phyloP scores from a whole-genome alignment of 2,329 filamentous ascomycete species.

The Truncatella angustata region DNA sequence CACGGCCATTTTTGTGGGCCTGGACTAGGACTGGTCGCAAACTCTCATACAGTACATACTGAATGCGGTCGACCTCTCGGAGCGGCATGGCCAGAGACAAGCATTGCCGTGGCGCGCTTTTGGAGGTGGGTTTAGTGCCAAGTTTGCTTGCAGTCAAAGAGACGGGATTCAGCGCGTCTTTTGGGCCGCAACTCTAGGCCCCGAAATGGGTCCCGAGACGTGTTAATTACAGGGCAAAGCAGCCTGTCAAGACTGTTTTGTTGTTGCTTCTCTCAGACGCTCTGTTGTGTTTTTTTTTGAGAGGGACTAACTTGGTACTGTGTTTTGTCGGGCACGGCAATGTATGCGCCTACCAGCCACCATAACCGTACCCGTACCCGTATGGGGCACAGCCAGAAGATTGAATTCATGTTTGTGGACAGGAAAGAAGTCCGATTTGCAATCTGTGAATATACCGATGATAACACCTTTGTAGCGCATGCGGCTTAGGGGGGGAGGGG shows the following conservation, averaged over 20 bases:
- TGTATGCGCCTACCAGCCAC: conserved; percentile 1
- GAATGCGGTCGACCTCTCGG: no score
- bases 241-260: conserved; percentile 15
- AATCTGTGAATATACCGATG: no score
- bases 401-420: no score
- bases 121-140: no score
- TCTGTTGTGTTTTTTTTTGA: neutral
- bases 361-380: no score
- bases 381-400: neutral
- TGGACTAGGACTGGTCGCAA: neutral
- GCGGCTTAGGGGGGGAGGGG: no score
- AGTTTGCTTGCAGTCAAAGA: neutral
- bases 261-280: conserved; percentile 23
- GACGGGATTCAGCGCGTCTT: neutral
- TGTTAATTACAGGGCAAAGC: conserved; percentile 12
- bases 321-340: neutral
- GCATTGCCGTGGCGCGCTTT: no score
- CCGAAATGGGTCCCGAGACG: neutral
- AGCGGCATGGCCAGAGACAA: no score
- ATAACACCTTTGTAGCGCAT: no score
- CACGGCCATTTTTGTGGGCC: neutral
- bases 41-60: no score
- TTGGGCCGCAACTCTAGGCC: neutral
- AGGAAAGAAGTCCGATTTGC: no score
- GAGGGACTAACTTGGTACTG: neutral